Base-by-base conservation (phyloP, 208 protist species). In the Acanthamoeba castellanii region DNA sequence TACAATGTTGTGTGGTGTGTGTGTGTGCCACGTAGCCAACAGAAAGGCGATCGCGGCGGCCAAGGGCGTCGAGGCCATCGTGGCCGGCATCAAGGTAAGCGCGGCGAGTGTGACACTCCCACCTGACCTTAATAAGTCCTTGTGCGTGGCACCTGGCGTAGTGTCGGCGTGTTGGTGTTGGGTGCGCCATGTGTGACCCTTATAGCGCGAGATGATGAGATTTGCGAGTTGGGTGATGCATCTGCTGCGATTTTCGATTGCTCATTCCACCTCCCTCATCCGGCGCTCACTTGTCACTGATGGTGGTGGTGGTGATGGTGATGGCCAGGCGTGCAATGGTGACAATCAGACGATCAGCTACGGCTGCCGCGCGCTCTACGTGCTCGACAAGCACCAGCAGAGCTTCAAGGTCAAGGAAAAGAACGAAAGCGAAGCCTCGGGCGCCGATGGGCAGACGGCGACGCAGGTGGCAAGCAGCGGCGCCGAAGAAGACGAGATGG, bases 301-400 rank as follows among this genome's bases (percentile, higher is more conserved):
- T 3, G 37, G 37, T 37, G 37, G 37, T 3, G 37, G 3, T 61
- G 16, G n/a, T 18, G 22, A 4, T 13, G 66, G 16, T 37, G 13
- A 3, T 74, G 66, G 30, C 66, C 45, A 70, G 70, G 90, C 45
- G 5, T 94, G 90, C n/a, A 5, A 18, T 84, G 70, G 72, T 13
- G 90, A 94, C 45, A 4, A 57, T n/a, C 90, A 84, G 34, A 94
- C 90, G 14, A 84, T 94, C 27, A 85, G 70, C 72, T 94, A 94
- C 45, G 90, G 90, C 42, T 94, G 90, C n/a, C n/a, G 90, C 13
- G 90, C 90, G 30, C 72, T 94, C 32, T 94, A 94, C 57, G 32
- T 94, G 30, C 90, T 94, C 32, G 90, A 94, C 70, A 84, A 94
- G 90, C 14, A 37, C 32, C 90, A 85, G 30, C 20, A 42, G 68